A percentile compares a stretch with the other conserved stretches of the same genome.
Evolutionary conservation across 805 yeast species (phyloP).

Genomic region (Sugiyamaella mastotermitis): DNA sequence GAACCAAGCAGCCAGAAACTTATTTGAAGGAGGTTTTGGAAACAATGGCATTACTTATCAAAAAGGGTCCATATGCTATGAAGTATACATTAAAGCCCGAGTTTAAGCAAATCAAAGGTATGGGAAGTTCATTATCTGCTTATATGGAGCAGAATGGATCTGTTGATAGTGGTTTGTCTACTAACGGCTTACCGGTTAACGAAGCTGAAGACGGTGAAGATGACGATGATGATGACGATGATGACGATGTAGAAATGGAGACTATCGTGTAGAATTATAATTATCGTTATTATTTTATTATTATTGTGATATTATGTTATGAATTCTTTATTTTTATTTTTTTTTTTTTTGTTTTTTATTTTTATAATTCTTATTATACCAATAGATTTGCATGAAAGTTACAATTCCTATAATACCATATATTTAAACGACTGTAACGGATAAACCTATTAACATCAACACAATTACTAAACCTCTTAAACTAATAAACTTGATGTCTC

Average conservation of each 20-base stretch:
- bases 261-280: conserved; percentile 32
- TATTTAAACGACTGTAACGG: too few relatives aligned
- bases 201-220: conserved; percentile 30
- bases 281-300: too few relatives aligned
- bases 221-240: conserved; percentile 55
- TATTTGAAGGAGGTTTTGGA: conserved; percentile 88
- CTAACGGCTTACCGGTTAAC: conserved; percentile 6
- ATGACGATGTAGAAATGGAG: conserved; percentile 70
- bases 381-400: too few relatives aligned
- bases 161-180: conserved; percentile 8
- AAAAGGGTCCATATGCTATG: conserved; percentile 93
- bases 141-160: conserved; percentile 16
- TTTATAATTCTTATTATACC: too few relatives aligned
- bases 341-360: too few relatives aligned
- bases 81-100: conserved; percentile 88
- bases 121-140: conserved; percentile 17
- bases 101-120: conserved; percentile 64
- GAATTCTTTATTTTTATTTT: too few relatives aligned
- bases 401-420: too few relatives aligned
- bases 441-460: too few relatives aligned
- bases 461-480: too few relatives aligned
- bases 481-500: too few relatives aligned
- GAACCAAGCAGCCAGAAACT: conserved; percentile 88
- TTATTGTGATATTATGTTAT: too few relatives aligned
- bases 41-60: conserved; percentile 79